Percentiles rank a stretch among this genome's conserved stretches.
Conservation (phyloP, 768 basidiomycete genomes). For the Lactarius psammicola region DNA sequence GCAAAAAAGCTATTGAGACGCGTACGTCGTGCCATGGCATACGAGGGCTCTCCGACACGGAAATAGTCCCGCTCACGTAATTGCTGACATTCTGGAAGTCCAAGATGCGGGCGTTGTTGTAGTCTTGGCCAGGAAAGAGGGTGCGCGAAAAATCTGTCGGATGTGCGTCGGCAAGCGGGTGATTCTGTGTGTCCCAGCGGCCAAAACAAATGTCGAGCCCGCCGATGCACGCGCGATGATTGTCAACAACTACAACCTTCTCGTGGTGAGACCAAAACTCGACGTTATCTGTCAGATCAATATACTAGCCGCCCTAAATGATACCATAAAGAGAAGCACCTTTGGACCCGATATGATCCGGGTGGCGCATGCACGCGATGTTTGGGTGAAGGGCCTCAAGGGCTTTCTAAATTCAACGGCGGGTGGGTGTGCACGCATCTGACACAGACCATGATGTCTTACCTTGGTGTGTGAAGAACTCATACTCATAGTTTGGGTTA, state of each 20-base stretch:
- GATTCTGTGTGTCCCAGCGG: slow-evolving; percentile 91
- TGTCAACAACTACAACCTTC: slow-evolving; percentile 88
- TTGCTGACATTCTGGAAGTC: slow-evolving; percentile 82
- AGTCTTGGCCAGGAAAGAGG: slow-evolving; percentile 92
- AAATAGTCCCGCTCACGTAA: slow-evolving; percentile 68
- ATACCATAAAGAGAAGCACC: slow-evolving; percentile 36
- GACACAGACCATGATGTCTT: slow-evolving; percentile 9
- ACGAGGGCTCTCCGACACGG: slow-evolving; percentile 62
- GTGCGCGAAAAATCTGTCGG: slow-evolving; percentile 79
- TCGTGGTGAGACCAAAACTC: slow-evolving; percentile 94
- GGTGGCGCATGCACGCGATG: slow-evolving; percentile 86
- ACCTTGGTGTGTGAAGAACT: slow-evolving; percentile 82
- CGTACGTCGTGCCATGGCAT: slow-evolving; percentile 98
- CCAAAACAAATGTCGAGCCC: slow-evolving; percentile 97
- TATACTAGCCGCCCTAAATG: not conserved
- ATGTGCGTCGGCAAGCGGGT: slow-evolving; percentile 90
- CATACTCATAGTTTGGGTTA: slow-evolving; percentile 90
- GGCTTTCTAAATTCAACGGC: slow-evolving; percentile 45
- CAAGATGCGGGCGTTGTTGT: slow-evolving; percentile 83
- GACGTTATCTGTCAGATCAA: slow-evolving; percentile 52
- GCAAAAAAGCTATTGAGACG: slow-evolving; percentile 23
- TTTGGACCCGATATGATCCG: slow-evolving; percentile 84
- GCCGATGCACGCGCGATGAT: slow-evolving; percentile 82
- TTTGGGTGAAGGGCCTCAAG: slow-evolving; percentile 85
- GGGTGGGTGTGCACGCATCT: too few relatives aligned